Base-by-base conservation (phyloP, 148 eudicot genomes). In the Nyssa sinensis region DNA sequence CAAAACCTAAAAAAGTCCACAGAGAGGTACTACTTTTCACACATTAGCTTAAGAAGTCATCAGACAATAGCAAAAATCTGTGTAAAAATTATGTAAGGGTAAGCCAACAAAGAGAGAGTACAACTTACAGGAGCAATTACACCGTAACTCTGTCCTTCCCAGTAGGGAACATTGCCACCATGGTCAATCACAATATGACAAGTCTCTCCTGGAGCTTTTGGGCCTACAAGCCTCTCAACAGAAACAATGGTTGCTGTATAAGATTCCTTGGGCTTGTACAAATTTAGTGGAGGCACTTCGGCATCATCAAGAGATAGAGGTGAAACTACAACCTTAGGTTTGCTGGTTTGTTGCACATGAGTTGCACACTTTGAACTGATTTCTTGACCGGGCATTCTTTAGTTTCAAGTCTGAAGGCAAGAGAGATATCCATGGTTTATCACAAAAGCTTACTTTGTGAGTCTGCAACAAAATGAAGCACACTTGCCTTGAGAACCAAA, bases 111-210 rank as follows among this genome's bases (percentile, higher is more conserved):
- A 61, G 59, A 44, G 66, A 47, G 3, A 9, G 66, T 37, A 75
- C 53, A 65, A 83, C 96, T 65, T 87, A 93, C 98, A 53, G 94
- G 98, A 64, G 98, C 97, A 81, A 93, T 91, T 55, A 93, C 78
- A 60, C 98, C 97, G 66, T 93, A 93, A 76, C 98, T 93, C 77
- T 93, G 98, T 47, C 98, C 97, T 85, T 93, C 98, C 98, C 98
- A 93, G 74, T 91, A 93, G 44, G 98, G 98, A 64, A 93, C 91
- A 79, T 89, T 91, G 79, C 98, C 98, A 57, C 82, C 94, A 61
- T 93, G 98, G 78, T 93, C 94, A 69, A 93, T 93, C 70, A 93
- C 98, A 72, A 93, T 86, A 74, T 93, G 98, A 80, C 98, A 91
- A 65, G 97, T 91, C 84, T 93, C 98, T 78, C 98, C 98, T 7